Conservation (phyloP, 1,139 yeast genomes). For the Blastobotrys capitulatus region DNA sequence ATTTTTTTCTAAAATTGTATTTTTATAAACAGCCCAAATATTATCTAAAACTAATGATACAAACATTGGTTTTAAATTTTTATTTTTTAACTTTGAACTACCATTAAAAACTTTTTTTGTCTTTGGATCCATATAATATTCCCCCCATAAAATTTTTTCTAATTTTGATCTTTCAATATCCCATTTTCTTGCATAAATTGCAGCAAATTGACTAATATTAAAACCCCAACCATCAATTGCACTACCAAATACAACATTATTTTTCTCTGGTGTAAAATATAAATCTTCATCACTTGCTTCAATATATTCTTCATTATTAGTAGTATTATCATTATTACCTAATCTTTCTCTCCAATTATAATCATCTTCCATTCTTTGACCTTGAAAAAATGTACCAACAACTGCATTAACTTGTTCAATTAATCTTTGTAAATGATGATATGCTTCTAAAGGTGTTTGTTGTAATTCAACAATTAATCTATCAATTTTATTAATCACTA, state of each 20-base stretch:
- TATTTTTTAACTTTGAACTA: constrained; percentile 43
- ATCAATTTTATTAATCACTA: constrained; percentile 92
- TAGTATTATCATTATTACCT: constrained; percentile 29
- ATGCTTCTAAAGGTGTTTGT: constrained; percentile 80
- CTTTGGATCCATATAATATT: constrained; percentile 82
- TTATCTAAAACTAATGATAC: constrained; percentile 83
- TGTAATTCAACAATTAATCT: constrained; percentile 77
- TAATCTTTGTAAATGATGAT: constrained; percentile 65
- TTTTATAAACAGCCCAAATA: constrained; percentile 86
- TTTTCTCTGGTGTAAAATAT: constrained; percentile 83
- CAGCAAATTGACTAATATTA: constrained; percentile 80
- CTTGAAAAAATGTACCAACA: constrained; percentile 87
- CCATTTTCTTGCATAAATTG: constrained; percentile 75
- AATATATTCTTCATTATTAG: constrained; percentile 45
- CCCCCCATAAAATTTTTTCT: constrained; percentile 94
- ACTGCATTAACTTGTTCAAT: constrained; percentile 95
- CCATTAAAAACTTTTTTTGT: constrained; percentile 59
- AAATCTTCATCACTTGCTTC: constrained; percentile 79
- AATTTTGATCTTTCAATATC: constrained; percentile 79
- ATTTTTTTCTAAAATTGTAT: constrained; percentile 53
- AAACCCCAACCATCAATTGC: constrained; percentile 99
- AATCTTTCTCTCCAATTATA: constrained; percentile 68
- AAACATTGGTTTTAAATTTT: constrained; percentile 65
- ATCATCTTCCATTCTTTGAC: constrained; percentile 91
- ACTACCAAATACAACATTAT: constrained; percentile 90